Evolutionary conservation across 495 filamentous ascomycete species (phyloP).

Genomic region (Penicillium tannophilum): DNA sequence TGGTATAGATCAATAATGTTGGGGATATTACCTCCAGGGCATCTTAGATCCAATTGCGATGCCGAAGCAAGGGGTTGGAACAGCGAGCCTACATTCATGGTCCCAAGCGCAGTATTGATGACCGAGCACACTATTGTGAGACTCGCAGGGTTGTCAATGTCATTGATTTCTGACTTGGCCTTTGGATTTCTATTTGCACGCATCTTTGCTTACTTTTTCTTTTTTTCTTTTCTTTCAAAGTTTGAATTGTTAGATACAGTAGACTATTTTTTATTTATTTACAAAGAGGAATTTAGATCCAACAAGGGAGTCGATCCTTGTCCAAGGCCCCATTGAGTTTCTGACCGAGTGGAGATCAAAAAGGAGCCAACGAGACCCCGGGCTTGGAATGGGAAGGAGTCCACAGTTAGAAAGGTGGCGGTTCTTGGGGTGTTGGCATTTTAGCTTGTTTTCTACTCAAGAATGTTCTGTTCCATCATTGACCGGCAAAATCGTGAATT

Average conservation of each 20-base stretch:
- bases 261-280: too few relatives aligned
- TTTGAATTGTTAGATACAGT: background rate
- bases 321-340: conserved; percentile 21
- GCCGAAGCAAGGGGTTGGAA: conserved; percentile 31
- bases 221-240: background rate
- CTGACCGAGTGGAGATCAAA: conserved; percentile 15
- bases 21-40: background rate
- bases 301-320: conserved; percentile 11
- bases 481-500: background rate
- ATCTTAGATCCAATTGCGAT: conserved; percentile 18
- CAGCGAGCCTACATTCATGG: conserved; percentile 5
- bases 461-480: conserved; percentile 6
- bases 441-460: conserved; percentile 6
- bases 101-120: conserved; percentile 13
- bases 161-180: too few relatives aligned
- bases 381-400: conserved; percentile 20
- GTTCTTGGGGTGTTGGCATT: conserved; percentile 11
- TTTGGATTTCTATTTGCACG: background rate
- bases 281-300: background rate
- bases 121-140: conserved; percentile 14
- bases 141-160: background rate
- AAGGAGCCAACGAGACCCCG: conserved; percentile 11
- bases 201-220: background rate
- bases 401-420: conserved; percentile 17
- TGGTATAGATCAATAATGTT: background rate